Percentiles rank a stretch among this genome's conserved stretches.
Evolutionary conservation across 352 stramenopile species (phyloP).

Genomic region (Pythium myriotylum): DNA sequence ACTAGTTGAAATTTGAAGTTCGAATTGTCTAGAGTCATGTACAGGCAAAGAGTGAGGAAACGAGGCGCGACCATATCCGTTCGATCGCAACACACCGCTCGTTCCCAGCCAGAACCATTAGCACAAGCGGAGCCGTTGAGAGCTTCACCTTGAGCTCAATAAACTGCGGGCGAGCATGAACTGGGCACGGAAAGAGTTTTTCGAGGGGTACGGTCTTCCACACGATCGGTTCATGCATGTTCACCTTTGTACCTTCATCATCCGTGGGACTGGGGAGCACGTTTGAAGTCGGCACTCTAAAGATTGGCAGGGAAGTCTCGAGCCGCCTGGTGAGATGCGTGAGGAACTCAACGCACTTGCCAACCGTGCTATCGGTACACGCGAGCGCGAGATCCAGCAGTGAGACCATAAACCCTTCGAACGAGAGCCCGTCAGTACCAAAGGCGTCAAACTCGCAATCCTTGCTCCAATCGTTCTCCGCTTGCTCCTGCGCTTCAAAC

Average conservation of each 20-base stretch:
- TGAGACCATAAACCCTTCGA: slow-evolving; percentile 50
- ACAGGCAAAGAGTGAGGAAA: slow-evolving; percentile 3
- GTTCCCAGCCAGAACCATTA: slow-evolving; percentile 47
- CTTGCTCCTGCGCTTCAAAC: slow-evolving; percentile 44
- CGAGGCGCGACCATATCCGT: background rate
- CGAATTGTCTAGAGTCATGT: slow-evolving; percentile 32
- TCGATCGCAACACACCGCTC: slow-evolving; percentile 44
- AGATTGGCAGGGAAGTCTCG: slow-evolving; percentile 36
- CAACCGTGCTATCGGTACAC: slow-evolving; percentile 47
- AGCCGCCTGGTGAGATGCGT: slow-evolving; percentile 44
- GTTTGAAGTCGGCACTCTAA: slow-evolving; percentile 7
- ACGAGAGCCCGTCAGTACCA: slow-evolving; percentile 39
- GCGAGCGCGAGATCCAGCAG: slow-evolving; percentile 48
- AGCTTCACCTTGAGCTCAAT: slow-evolving; percentile 56
- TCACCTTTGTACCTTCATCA: slow-evolving; percentile 4
- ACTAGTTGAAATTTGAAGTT: slow-evolving; percentile 52
- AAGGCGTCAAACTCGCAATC: slow-evolving; percentile 57
- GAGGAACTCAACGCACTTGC: slow-evolving; percentile 54
- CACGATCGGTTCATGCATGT: slow-evolving; percentile 16
- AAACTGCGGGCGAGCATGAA: slow-evolving; percentile 37
- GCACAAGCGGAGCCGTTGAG: slow-evolving; percentile 36
- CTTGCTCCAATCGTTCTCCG: slow-evolving; percentile 45
- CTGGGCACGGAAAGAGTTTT: slow-evolving; percentile 36
- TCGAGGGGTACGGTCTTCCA: slow-evolving; percentile 45
- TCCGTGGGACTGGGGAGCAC: background rate